A percentile compares a stretch with the other conserved stretches of the same genome.
phyloP scores from a whole-genome alignment of 345 rosid genomes.

The Passiflora organensis region DNA sequence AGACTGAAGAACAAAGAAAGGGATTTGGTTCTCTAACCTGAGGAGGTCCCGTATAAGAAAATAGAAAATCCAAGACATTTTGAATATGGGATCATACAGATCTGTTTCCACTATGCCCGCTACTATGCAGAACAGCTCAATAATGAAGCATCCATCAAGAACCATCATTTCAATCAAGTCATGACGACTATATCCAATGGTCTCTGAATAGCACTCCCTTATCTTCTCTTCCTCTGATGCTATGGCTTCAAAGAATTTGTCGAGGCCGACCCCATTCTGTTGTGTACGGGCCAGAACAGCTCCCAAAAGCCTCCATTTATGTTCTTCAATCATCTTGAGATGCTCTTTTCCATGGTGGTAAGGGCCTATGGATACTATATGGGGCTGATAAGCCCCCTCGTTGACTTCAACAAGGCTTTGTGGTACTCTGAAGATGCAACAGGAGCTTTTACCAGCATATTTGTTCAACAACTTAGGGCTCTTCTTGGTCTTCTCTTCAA shows the following conservation, averaged over 20 bases:
- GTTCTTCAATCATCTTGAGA: constrained; percentile 15
- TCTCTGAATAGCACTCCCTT: constrained; percentile 34
- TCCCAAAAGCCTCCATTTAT: constrained; percentile 25
- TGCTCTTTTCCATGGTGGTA: constrained; percentile 3
- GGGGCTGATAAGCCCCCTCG: constrained; percentile 14
- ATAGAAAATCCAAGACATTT: constrained; percentile 43
- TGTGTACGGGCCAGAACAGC: constrained; percentile 19
- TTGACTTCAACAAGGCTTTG: not conserved
- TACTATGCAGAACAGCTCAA: constrained; percentile 45
- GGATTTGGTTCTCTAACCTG: constrained; percentile 56
- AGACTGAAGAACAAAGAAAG: constrained; percentile 40
- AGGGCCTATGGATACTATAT: constrained; percentile 19
- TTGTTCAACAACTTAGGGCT: not conserved
- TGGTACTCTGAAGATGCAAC: constrained; percentile 4
- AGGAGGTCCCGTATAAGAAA: constrained; percentile 43
- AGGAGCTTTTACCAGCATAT: not conserved
- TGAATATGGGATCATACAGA: constrained; percentile 43
- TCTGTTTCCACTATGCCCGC: constrained; percentile 27
- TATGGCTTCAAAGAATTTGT: constrained; percentile 14
- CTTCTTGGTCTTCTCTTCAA: not conserved
- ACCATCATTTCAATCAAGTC: constrained; percentile 42
- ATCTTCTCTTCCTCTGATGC: constrained; percentile 12
- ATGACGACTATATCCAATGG: not conserved
- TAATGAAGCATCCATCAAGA: constrained; percentile 57
- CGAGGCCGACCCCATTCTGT: constrained; percentile 1